phyloP scores from a whole-genome alignment of 2,329 filamentous ascomycete genomes.

The Fusarium sp. region DNA sequence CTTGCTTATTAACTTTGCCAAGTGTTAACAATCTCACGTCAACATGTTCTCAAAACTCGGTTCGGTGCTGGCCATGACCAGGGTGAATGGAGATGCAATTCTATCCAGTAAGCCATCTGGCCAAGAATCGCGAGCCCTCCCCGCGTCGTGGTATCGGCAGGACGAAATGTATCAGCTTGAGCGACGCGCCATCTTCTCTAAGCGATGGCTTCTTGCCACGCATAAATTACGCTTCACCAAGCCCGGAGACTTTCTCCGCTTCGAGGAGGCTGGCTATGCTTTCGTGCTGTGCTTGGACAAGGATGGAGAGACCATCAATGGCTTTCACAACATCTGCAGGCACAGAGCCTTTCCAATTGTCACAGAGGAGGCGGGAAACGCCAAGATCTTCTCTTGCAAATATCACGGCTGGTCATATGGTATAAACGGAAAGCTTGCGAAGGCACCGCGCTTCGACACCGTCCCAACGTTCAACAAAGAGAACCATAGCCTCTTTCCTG shows the following conservation, averaged over 20 bases:
- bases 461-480: constrained; percentile 64
- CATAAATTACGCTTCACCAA: constrained; percentile 5
- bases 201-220: constrained; percentile 1
- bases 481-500: constrained; percentile 62
- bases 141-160: constrained; percentile 5
- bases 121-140: neutral
- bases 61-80: neutral
- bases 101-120: neutral
- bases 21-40: neutral
- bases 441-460: constrained; percentile 67
- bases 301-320: constrained; percentile 60
- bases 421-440: constrained; percentile 65
- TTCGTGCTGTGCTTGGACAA: constrained; percentile 62
- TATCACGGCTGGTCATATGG: constrained; percentile 73
- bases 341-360: constrained; percentile 69
- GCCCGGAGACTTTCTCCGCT: constrained; percentile 51
- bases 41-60: neutral
- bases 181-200: constrained; percentile 8
- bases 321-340: constrained; percentile 70
- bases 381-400: constrained; percentile 64
- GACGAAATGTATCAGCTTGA: constrained; percentile 9
- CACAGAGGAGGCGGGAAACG: constrained; percentile 58
- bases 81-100: neutral
- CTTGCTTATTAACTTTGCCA: neutral
- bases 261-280: constrained; percentile 62